Evolutionary conservation across 352 stramenopile species (phyloP).

Genomic region (Phytophthora hibernalis): DNA sequence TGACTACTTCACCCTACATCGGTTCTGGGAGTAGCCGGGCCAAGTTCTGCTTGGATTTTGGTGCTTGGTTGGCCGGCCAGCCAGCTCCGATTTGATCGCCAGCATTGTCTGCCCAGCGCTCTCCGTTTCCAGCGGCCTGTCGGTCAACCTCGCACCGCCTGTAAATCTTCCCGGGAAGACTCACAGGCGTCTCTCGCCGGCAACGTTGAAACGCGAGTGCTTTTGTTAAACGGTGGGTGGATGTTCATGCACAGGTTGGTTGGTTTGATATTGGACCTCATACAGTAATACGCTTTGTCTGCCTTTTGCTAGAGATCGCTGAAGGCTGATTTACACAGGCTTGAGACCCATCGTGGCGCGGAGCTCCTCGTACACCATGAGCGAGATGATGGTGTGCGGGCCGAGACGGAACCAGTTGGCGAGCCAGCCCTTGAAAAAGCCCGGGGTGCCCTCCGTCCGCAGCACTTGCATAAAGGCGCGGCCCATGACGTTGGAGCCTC

Average conservation of each 20-base stretch:
- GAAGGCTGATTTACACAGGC: constrained; percentile 46
- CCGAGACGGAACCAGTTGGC: constrained; percentile 79
- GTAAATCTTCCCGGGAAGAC: not conserved
- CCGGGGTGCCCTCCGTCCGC: constrained; percentile 60
- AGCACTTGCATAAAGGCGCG: constrained; percentile 61
- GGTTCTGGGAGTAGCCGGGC: not conserved
- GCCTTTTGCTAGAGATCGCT: not conserved
- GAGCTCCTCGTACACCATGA: constrained; percentile 80
- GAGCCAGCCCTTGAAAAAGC: constrained; percentile 83
- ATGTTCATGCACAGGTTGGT: not conserved
- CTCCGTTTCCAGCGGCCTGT: too few relatives aligned
- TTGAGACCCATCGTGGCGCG: constrained; percentile 57
- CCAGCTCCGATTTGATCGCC: not conserved
- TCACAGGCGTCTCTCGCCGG: not conserved
- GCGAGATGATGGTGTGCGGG: constrained; percentile 80
- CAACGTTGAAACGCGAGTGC: constrained; percentile 5
- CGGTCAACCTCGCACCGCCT: not conserved
- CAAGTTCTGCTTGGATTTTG: not conserved
- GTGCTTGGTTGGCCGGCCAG: not conserved
- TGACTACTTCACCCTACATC: constrained; percentile 26
- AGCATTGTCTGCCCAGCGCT: too few relatives aligned
- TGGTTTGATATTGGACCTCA: not conserved
- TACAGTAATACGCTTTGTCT: constrained; percentile 4
- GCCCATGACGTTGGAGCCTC: constrained; percentile 52
- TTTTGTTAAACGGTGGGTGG: not conserved